Percentiles rank a stretch among this genome's conserved stretches.
Evolutionary conservation across 192 early-diverging fungal genomes (phyloP).

Genomic region (Podila epicladia): DNA sequence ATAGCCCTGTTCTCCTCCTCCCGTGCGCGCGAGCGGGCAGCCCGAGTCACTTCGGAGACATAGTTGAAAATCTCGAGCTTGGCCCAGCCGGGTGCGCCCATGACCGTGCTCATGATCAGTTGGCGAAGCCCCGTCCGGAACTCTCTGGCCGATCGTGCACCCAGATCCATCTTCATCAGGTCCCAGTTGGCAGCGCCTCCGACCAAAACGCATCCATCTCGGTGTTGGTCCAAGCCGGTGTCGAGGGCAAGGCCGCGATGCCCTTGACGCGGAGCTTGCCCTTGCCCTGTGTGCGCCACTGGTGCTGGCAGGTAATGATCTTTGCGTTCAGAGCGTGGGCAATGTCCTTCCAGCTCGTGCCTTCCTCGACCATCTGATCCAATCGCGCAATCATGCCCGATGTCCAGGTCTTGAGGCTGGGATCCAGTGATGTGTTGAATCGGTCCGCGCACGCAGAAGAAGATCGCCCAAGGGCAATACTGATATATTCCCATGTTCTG

Average conservation of each 20-base stretch:
- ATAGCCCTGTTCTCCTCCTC: neutral
- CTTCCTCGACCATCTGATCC: conserved; percentile 41
- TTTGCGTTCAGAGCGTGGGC: neutral
- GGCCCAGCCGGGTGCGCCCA: conserved; percentile 31
- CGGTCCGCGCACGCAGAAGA: conserved; percentile 25
- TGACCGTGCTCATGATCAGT: conserved; percentile 10
- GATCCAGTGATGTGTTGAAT: conserved; percentile 26
- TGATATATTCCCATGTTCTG: conserved; percentile 37
- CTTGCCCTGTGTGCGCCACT: conserved; percentile 31
- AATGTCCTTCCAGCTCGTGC: conserved; percentile 13
- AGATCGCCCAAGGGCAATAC: conserved; percentile 3
- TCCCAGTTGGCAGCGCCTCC: conserved; percentile 5
- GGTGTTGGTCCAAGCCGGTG: neutral
- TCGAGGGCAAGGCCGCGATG: neutral
- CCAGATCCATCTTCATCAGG: neutral
- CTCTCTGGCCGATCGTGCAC: neutral
- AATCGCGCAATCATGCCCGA: conserved; percentile 32
- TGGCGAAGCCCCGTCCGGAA: conserved; percentile 2
- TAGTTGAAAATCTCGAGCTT: conserved; percentile 27
- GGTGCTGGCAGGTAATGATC: conserved; percentile 29
- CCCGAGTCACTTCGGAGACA: conserved; percentile 6
- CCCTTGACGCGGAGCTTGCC: conserved; percentile 25
- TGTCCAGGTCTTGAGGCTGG: conserved; percentile 29
- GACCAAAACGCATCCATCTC: conserved; percentile 31
- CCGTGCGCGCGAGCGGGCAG: neutral